Evolutionary conservation across 2,329 filamentous ascomycete species (phyloP).

Genomic region (Cryoendolithus antarcticus): DNA sequence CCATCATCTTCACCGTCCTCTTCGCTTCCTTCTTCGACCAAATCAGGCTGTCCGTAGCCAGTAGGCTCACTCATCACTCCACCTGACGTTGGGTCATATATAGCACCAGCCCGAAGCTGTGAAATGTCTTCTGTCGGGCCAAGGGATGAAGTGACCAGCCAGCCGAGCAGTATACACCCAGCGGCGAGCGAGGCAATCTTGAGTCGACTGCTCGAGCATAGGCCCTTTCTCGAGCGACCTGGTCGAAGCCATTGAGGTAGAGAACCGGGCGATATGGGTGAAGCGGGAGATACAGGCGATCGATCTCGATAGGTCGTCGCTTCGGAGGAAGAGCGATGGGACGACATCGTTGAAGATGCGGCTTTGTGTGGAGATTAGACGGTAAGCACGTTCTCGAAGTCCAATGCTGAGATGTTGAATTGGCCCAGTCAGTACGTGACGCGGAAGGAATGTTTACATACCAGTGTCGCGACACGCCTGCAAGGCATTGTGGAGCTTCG

Average conservation of each 20-base stretch:
- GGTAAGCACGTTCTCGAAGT: no score
- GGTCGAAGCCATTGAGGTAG: slow-evolving; percentile 19
- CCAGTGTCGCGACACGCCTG: slow-evolving; percentile 3
- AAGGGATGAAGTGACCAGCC: slow-evolving; percentile 18
- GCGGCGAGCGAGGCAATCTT: slow-evolving; percentile 14
- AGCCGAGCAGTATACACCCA: slow-evolving; percentile 18
- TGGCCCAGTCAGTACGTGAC: not conserved
- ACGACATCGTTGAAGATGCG: slow-evolving; percentile 8
- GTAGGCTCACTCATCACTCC: slow-evolving; percentile 15
- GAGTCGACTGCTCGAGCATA: slow-evolving; percentile 11
- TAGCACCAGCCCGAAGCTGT: not conserved
- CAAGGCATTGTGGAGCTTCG: slow-evolving; percentile 1
- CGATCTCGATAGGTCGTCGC: slow-evolving; percentile 12
- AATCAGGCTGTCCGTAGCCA: slow-evolving; percentile 9
- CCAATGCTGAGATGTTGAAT: no score
- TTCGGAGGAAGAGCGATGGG: slow-evolving; percentile 11
- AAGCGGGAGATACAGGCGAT: slow-evolving; percentile 13
- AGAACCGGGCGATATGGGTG: slow-evolving; percentile 13
- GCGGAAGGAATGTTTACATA: slow-evolving; percentile 4
- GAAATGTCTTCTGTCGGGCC: slow-evolving; percentile 7
- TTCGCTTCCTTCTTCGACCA: not conserved
- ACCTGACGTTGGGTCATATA: slow-evolving; percentile 9
- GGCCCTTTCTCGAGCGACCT: slow-evolving; percentile 5
- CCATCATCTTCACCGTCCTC: slow-evolving; percentile 5
- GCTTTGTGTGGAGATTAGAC: no score